These are phyloP conservation scores for Candida neerlandica DNA, from an alignment of 1,139 yeast species.

Conservation along the genomic window DNA sequence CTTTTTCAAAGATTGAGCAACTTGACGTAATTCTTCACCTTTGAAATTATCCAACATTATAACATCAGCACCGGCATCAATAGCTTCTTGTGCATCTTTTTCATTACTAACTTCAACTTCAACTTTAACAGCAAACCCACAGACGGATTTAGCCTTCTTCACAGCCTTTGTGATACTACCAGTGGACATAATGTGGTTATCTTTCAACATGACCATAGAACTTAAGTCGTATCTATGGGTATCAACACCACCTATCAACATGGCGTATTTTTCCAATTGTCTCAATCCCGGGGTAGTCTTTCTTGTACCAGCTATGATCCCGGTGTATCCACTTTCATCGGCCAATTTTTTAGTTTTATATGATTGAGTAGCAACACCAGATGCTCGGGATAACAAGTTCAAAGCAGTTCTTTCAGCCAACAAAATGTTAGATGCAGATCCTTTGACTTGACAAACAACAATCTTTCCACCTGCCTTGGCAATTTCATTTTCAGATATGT, in stretches of 20 bases:
- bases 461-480: slow-evolving; percentile 53
- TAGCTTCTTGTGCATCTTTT: slow-evolving; percentile 87
- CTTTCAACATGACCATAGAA: slow-evolving; percentile 95
- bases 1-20: slow-evolving; percentile 63
- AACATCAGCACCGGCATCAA: slow-evolving; percentile 92
- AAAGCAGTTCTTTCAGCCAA: slow-evolving; percentile 87
- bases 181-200: slow-evolving; percentile 89
- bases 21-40: slow-evolving; percentile 64
- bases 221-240: slow-evolving; percentile 90
- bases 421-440: slow-evolving; percentile 76
- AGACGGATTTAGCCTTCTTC: slow-evolving; percentile 69
- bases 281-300: slow-evolving; percentile 97
- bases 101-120: slow-evolving; percentile 90
- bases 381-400: slow-evolving; percentile 77
- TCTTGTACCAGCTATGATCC: slow-evolving; percentile 94
- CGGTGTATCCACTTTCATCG: slow-evolving; percentile 69
- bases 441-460: slow-evolving; percentile 75
- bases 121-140: slow-evolving; percentile 87
- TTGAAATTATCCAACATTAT: slow-evolving; percentile 91
- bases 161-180: slow-evolving; percentile 91
- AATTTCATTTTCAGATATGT: slow-evolving; percentile 46
- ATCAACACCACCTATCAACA: slow-evolving; percentile 95
- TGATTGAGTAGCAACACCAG: slow-evolving; percentile 90
- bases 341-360: slow-evolving; percentile 61
- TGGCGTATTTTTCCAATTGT: slow-evolving; percentile 84